Base-by-base conservation (phyloP, 768 basidiomycete species). In the Phlebiopsis flavidoalba region DNA sequence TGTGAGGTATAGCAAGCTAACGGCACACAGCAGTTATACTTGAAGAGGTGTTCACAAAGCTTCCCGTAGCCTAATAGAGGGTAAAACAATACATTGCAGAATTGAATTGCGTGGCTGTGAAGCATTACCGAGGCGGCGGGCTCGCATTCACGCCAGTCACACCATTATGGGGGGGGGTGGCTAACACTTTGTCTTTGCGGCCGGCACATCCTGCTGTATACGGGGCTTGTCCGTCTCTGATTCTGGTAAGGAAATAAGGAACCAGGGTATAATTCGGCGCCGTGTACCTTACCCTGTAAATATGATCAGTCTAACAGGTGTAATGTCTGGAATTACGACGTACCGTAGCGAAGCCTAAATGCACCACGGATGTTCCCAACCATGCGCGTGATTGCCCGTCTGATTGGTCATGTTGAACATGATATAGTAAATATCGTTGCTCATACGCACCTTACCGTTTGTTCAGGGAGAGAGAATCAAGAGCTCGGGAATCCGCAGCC, bases 101-200 rank as follows among this genome's bases (percentile, higher is more conserved):
- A 31, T 6, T 31, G n/a, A n/a, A n/a, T n/a, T 3, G 31, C 31
- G n/a, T 21, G 15, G n/a, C 15, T 22, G 24, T 19, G 12, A 48
- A 1, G 5, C 55, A 63, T n/a, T 52, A 66, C 68, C 64, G 54
- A 19, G 61, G 60, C 17, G n/a, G n/a, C n/a, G n/a, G n/a, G n/a
- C n/a, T n/a, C n/a, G n/a, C n/a, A n/a, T n/a, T 67, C 64, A 31
- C 65, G n/a, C n/a, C n/a, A 57, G 6, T 37, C 56, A 35, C 64
- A n/a, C 56, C 56, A 67, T 26, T 4, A 51, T 46, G 8, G 40
- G 53, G n/a, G n/a, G n/a, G n/a, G n/a, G n/a, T n/a, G n/a, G n/a
- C n/a, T 12, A 67, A 58, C 50, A 62, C 36, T 5, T 55, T 51
- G 31, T 31, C 37, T 8, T 43, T 59, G n/a, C n/a, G n/a, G n/a